phyloP scores from a whole-genome alignment of 495 filamentous ascomycete species.

The Tuber aestivum region DNA sequence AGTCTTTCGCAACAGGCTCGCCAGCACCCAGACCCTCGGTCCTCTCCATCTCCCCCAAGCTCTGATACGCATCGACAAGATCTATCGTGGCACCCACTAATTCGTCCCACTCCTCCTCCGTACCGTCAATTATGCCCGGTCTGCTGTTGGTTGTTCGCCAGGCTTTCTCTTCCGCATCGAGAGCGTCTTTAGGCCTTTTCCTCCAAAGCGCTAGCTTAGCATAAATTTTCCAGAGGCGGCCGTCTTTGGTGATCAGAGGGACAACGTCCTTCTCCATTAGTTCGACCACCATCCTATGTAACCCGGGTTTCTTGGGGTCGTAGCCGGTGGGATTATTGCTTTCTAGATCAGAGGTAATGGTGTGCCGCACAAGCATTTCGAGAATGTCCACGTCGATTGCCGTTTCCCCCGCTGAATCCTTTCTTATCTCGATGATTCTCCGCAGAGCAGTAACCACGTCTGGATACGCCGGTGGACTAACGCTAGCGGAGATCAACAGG shows the following conservation, averaged over 20 bases:
- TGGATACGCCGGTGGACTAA: conserved; percentile 64
- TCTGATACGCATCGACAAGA: conserved; percentile 61
- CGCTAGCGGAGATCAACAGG: conserved; percentile 71
- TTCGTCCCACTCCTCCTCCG: conserved; percentile 51
- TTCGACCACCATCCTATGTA: conserved; percentile 56
- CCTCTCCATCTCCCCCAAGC: conserved; percentile 52
- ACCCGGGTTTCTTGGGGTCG: conserved; percentile 37
- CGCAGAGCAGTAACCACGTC: conserved; percentile 68
- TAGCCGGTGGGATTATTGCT: conserved; percentile 19
- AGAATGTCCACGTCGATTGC: conserved; percentile 71
- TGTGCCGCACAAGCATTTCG: conserved; percentile 62
- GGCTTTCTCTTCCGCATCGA: conserved; percentile 80
- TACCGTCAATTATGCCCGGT: conserved; percentile 48
- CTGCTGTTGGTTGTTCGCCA: conserved; percentile 65
- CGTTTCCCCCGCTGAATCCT: conserved; percentile 60
- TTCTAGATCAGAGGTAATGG: conserved; percentile 47
- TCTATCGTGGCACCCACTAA: conserved; percentile 61
- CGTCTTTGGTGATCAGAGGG: conserved; percentile 75
- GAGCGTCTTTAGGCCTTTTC: conserved; percentile 58
- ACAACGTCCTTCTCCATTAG: conserved; percentile 65
- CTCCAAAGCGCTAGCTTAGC: conserved; percentile 65
- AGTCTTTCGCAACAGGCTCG: conserved; percentile 56
- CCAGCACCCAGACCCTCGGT: conserved; percentile 47
- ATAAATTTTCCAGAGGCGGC: conserved; percentile 67
- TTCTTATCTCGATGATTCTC: conserved; percentile 69